phyloP scores from a whole-genome alignment of 2,329 filamentous ascomycete species.

The Dactylellina haptotyla region DNA sequence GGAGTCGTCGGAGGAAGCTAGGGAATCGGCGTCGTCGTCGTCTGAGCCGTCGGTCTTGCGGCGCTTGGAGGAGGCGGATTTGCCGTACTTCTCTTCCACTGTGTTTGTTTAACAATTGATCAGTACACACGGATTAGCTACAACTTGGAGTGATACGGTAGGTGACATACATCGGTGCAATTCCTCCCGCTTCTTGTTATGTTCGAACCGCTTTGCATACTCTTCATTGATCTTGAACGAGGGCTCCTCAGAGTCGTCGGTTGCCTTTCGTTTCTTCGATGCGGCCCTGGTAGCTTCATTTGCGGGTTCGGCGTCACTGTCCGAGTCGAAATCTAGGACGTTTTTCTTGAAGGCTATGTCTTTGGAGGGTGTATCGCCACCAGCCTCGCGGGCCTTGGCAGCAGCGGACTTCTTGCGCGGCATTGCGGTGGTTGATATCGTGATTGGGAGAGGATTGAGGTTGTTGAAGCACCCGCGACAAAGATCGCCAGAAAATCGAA shows the following conservation, averaged over 20 bases:
- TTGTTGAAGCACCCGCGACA: neutral
- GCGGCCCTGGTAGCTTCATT: neutral
- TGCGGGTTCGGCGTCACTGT: slow-evolving; percentile 31
- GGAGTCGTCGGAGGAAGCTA: slow-evolving; percentile 71
- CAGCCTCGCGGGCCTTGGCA: slow-evolving; percentile 44
- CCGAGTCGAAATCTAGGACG: slow-evolving; percentile 42
- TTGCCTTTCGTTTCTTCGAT: slow-evolving; percentile 48
- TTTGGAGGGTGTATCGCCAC: slow-evolving; percentile 35
- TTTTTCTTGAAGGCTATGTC: slow-evolving; percentile 31
- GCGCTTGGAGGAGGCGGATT: slow-evolving; percentile 58
- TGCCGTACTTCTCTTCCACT: slow-evolving; percentile 90
- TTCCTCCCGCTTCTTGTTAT: slow-evolving; percentile 98
- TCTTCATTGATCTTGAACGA: slow-evolving; percentile 87
- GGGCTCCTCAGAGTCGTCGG: slow-evolving; percentile 57
- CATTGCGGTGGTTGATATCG: slow-evolving; percentile 6
- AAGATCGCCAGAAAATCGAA: neutral
- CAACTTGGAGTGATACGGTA: slow-evolving; percentile 55
- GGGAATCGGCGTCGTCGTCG: slow-evolving; percentile 59
- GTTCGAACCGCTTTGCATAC: slow-evolving; percentile 87
- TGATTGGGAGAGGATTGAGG: slow-evolving; percentile 1
- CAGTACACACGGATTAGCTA: slow-evolving; percentile 36
- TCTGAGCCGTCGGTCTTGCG: slow-evolving; percentile 42
- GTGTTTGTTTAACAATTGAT: slow-evolving; percentile 55
- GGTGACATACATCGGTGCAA: slow-evolving; percentile 68
- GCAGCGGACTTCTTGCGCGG: slow-evolving; percentile 50